These are phyloP conservation scores for Starmerella vaccinii DNA, from an alignment of 805 yeast genomes.

Conservation along the genomic window DNA sequence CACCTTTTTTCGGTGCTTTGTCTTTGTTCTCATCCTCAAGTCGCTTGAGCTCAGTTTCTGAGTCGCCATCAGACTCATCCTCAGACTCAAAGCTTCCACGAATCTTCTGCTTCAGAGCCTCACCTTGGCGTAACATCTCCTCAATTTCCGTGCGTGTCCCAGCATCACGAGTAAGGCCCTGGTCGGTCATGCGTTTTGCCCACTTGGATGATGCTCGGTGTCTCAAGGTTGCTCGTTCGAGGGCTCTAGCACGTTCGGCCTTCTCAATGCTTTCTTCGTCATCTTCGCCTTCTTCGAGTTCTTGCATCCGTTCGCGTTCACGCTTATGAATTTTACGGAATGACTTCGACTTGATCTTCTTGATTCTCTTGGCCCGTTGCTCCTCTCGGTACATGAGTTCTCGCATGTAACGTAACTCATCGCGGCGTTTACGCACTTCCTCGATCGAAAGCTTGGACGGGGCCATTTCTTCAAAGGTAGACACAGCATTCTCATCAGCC, in stretches of 20 bases:
- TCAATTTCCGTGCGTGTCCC: slow-evolving; percentile 81
- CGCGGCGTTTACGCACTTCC: slow-evolving; percentile 65
- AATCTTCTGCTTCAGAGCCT: slow-evolving; percentile 60
- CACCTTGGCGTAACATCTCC: slow-evolving; percentile 86
- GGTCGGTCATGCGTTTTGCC: slow-evolving; percentile 82
- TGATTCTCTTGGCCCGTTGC: slow-evolving; percentile 76
- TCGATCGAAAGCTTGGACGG: slow-evolving; percentile 71
- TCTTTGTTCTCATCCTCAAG: slow-evolving; percentile 29
- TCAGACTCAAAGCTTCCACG: slow-evolving; percentile 52
- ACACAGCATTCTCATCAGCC: slow-evolving; percentile 60
- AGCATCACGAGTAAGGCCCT: slow-evolving; percentile 82
- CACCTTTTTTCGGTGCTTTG: slow-evolving; percentile 58
- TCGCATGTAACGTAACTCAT: slow-evolving; percentile 81
- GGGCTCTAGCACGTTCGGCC: slow-evolving; percentile 66
- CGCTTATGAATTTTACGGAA: slow-evolving; percentile 79
- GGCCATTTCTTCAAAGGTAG: slow-evolving; percentile 80
- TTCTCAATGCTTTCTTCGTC: slow-evolving; percentile 44
- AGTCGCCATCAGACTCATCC: slow-evolving; percentile 31
- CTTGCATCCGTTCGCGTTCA: slow-evolving; percentile 59
- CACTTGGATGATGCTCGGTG: slow-evolving; percentile 82
- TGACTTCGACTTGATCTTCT: slow-evolving; percentile 88
- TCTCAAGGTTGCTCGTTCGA: slow-evolving; percentile 83
- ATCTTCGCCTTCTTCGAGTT: slow-evolving; percentile 46
- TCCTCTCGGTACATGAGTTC: slow-evolving; percentile 96
- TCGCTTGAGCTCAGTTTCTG: slow-evolving; percentile 22